Percentiles rank a stretch among this genome's conserved stretches.
phyloP scores from a whole-genome alignment of 1,139 yeast genomes.

The Kurtzmaniella quercitrusa region DNA sequence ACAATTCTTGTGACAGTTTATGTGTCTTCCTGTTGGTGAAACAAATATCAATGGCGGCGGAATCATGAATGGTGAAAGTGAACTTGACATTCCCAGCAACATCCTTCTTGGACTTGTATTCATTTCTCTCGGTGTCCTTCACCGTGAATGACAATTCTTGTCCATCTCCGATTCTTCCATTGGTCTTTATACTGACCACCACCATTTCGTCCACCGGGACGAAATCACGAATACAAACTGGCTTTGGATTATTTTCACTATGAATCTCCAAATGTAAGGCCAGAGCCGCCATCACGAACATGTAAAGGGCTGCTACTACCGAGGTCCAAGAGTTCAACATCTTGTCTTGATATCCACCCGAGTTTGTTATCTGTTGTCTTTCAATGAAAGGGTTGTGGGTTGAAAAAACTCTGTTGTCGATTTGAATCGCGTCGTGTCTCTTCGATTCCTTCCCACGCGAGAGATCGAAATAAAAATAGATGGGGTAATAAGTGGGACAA shows the following conservation, averaged over 20 bases:
- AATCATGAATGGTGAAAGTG: constrained; percentile 79
- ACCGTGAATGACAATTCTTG: constrained; percentile 64
- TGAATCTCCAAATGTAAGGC: constrained; percentile 41
- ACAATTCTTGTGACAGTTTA: constrained; percentile 19
- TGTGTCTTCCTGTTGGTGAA: constrained; percentile 62
- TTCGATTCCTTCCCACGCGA: background rate
- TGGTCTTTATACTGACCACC: constrained; percentile 71
- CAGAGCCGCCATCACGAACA: constrained; percentile 18
- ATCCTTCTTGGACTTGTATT: constrained; percentile 62
- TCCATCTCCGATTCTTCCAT: constrained; percentile 80
- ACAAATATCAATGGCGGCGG: constrained; percentile 88
- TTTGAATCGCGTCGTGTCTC: background rate
- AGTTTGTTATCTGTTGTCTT: background rate
- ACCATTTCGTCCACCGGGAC: constrained; percentile 80
- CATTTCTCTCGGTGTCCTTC: constrained; percentile 67
- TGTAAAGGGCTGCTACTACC: constrained; percentile 7
- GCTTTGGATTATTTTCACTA: constrained; percentile 32
- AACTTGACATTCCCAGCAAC: constrained; percentile 62
- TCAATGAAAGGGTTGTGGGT: too few species aligned
- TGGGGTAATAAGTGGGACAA: background rate
- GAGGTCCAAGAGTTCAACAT: constrained; percentile 8
- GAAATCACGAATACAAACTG: constrained; percentile 82
- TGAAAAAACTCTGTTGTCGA: too few species aligned
- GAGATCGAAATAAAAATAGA: background rate
- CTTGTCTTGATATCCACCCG: too few species aligned